Evolutionary conservation across 495 filamentous ascomycete species (phyloP), one percentile per base, ranked within the genome.

Genomic region (Barbatosphaeria neglecta): DNA sequence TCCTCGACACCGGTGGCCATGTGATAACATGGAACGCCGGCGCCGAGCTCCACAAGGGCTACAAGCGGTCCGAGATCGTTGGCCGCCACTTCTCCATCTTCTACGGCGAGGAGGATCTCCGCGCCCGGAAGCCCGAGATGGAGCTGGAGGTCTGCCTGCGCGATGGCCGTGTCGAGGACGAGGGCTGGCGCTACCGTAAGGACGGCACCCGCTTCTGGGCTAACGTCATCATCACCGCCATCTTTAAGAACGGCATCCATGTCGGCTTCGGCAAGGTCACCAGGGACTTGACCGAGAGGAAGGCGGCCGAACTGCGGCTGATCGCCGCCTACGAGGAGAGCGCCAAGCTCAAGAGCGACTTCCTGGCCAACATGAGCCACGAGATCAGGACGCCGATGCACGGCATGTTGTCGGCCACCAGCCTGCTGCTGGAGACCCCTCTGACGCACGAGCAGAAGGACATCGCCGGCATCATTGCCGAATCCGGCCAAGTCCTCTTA

Each of bases 261-360:
- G 68, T 82, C 17, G 80, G 80, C 20, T 83, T 80, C 41, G 73
- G 72, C 51, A 83, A 83, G 54, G 77, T 83, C 24, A 82, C 79
- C 0, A 70, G 80, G 10, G 79, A 83, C 47, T 50, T 83, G 42
- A 80, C 77, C 0, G 80, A 82, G 60, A 67, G 78, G 37, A 76
- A 75, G 48, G 69, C 70, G 24, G 71, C 77, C 19, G 78, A 82
- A 50, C 60, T 68, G 2, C 67, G 72, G 3, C 60, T 83, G 35
- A 74, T 82, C 19, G 58, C 74, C 6, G 80, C 78, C 5, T 82
- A 79, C 56, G 79, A 84, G 52, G 80, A 84, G 55, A 72, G 79
- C 16, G 69, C 76, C 31, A 77, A 77, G 54, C 53, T 82, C 37
- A 84, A 84, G 53, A 78, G 71, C 18, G 78, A 81, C 22, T 86